These are phyloP conservation scores for Tetradesmus obliquus DNA, from an alignment of 139 green algal genomes.

Conservation along the genomic window DNA sequence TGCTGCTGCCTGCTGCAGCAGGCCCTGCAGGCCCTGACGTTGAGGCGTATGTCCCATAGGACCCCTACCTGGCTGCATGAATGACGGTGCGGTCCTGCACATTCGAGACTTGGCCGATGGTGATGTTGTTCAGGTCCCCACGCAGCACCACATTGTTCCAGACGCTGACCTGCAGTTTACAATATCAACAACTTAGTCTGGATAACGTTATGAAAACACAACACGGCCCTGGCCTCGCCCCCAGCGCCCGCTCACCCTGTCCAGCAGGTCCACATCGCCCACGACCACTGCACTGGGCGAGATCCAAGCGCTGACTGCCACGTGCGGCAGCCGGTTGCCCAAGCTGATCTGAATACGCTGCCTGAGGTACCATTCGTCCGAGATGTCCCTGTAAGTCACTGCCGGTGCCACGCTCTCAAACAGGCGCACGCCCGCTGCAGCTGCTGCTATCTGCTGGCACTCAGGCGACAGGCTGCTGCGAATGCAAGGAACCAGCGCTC, in stretches of 20 bases:
- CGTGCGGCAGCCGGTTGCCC: slow-evolving; percentile 75
- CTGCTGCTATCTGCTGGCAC: slow-evolving; percentile 2
- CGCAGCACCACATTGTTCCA: slow-evolving; percentile 89
- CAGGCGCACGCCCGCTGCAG: slow-evolving; percentile 6
- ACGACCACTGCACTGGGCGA: slow-evolving; percentile 87
- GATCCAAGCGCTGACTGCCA: slow-evolving; percentile 79
- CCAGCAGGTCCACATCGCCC: slow-evolving; percentile 89
- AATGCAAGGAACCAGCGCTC: background rate
- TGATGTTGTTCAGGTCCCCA: slow-evolving; percentile 91
- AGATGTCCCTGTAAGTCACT: slow-evolving; percentile 52
- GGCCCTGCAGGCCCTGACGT: background rate
- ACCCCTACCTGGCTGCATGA: slow-evolving; percentile 83
- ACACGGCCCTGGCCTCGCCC: background rate
- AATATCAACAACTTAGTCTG: background rate
- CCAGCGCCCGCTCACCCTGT: slow-evolving; percentile 63
- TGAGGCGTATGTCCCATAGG: background rate
- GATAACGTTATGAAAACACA: background rate
- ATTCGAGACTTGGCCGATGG: slow-evolving; percentile 74
- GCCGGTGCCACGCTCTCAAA: slow-evolving; percentile 21
- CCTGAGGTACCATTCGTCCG: slow-evolving; percentile 77
- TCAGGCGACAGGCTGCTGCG: background rate
- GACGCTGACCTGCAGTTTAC: slow-evolving; percentile 74
- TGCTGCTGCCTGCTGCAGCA: background rate
- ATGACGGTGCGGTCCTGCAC: slow-evolving; percentile 88
- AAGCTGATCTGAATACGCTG: slow-evolving; percentile 80